Conservation (phyloP, 1,284 basidiomycete genomes). For the Apiotrichum gamsii region DNA sequence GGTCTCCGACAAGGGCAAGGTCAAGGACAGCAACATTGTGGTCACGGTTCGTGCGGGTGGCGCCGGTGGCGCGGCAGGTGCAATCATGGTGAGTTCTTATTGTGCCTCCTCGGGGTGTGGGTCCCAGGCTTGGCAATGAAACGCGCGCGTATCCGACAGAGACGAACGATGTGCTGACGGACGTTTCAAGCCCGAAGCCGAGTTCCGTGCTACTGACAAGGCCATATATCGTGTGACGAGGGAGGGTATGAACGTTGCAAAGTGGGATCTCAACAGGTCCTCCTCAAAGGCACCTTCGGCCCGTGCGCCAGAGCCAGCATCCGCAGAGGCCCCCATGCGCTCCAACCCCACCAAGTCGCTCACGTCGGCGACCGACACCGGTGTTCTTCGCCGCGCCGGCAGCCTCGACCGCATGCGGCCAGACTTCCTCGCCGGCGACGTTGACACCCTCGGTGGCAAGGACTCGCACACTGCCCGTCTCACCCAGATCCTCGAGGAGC, state of each 20-base stretch:
- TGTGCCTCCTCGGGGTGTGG: background rate
- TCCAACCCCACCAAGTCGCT: slow-evolving; percentile 21
- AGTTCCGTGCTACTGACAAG: slow-evolving; percentile 91
- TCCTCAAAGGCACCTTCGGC: slow-evolving; percentile 15
- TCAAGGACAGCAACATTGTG: slow-evolving; percentile 79
- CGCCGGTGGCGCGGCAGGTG: slow-evolving; percentile 42
- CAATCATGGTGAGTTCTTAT: slow-evolving; percentile 31
- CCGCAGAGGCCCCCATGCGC: background rate
- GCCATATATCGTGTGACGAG: slow-evolving; percentile 91
- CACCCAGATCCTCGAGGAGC: slow-evolving; percentile 87
- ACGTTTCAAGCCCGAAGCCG: slow-evolving; percentile 65
- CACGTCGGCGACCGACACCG: slow-evolving; percentile 52
- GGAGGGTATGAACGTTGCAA: slow-evolving; percentile 74
- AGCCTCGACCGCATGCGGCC: slow-evolving; percentile 65
- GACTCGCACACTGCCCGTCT: slow-evolving; percentile 88
- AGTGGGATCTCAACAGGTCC: slow-evolving; percentile 57
- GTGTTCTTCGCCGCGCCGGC: slow-evolving; percentile 69
- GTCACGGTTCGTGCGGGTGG: slow-evolving; percentile 60
- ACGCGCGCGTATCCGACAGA: no score
- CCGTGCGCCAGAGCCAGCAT: background rate
- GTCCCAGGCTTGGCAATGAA: background rate
- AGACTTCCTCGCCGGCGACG: slow-evolving; percentile 16
- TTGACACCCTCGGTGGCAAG: slow-evolving; percentile 46
- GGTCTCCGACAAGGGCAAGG: slow-evolving; percentile 60
- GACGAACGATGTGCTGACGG: background rate